Conservation (phyloP, 768 basidiomycete genomes). For the Tulasnella sp. region DNA sequence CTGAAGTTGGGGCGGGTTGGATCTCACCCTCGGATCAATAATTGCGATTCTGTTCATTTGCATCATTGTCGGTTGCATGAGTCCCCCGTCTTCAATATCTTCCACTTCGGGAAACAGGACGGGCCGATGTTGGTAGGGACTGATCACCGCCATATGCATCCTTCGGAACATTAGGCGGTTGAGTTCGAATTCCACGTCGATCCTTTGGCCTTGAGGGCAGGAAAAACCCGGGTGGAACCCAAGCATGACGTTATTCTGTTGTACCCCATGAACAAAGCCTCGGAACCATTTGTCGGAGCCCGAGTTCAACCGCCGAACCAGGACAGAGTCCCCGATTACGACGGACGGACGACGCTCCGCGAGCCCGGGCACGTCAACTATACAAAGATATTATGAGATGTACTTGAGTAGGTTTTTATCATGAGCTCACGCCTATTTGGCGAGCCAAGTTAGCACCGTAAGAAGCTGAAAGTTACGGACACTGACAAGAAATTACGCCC, state of each 20-base stretch:
- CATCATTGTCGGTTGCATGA: background rate
- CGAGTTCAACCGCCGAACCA: conserved; percentile 33
- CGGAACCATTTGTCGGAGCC: conserved; percentile 36
- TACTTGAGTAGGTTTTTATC: background rate
- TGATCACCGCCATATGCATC: conserved; percentile 50
- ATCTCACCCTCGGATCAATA: conserved; percentile 24
- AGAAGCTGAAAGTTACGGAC: too few species aligned
- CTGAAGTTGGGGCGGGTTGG: conserved; percentile 15
- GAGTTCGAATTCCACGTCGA: conserved; percentile 54
- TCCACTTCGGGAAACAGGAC: conserved; percentile 49
- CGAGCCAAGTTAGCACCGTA: too few species aligned
- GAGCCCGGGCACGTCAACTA: conserved; percentile 51
- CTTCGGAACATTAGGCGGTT: conserved; percentile 53
- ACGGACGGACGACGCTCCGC: conserved; percentile 58
- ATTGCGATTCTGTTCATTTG: conserved; percentile 4
- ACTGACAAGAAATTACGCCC: conserved; percentile 13
- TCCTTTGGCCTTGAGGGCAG: conserved; percentile 39
- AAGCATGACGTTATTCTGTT: conserved; percentile 43
- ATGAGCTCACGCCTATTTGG: background rate
- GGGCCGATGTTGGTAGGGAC: conserved; percentile 39
- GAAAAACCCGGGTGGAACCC: conserved; percentile 46
- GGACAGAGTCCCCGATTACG: conserved; percentile 50
- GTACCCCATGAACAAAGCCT: conserved; percentile 49
- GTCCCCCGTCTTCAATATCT: conserved; percentile 29
- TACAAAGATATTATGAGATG: conserved; percentile 29